Base-by-base conservation (phyloP, 2,329 filamentous ascomycete genomes). In the Aureobasidium sp. region DNA sequence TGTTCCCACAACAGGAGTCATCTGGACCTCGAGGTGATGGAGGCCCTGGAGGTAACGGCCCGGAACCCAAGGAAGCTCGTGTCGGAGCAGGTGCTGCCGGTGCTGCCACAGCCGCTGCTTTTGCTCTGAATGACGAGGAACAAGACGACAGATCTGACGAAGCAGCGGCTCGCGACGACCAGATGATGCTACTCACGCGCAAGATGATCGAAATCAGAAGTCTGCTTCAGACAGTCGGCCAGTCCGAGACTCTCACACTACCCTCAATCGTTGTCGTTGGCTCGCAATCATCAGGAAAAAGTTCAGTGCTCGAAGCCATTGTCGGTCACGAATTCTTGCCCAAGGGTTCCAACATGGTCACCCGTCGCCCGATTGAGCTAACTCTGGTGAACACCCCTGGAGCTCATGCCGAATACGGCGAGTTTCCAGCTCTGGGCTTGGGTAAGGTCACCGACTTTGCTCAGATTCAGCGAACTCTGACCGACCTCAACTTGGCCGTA, bases 171-270 rank as follows among this genome's bases (percentile, higher is more conserved):
- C 86, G 86, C 69, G 94, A 99, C 70, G 94, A 99, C 73, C 94
- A 99, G 75, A 99, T 99, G 93, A 99, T 99, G 94, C 82, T 97
- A 68, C 80, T 99, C 70, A 99, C 95, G 1, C 93, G 94, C 78
- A 97, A 97, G 78, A 99, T 99, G 94, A 99, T 99, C 70, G 94
- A 99, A 78, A 97, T 99, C 62, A 83, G 95, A 67, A 92, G 87
- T 67, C 90, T 99, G 62, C 81, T 99, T 27, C 89, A 95, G 71
- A 90, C 87, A 29, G 89, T 99, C 51, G 95, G 92, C 37, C 93
- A 99, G 78, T 95, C 92, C 0, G 91, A 88, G 66, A 86, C 90
- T 3, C 79, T 99, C 66, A 93, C 89, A 1, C 78, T 99, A 26
- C 94, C 94, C 0, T 97, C 95, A 0, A 99, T 99, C 63, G 94